Evolutionary conservation across 805 yeast species (phyloP), one percentile per base, ranked within the genome.

Genomic region (Sungouiozyma ichnusensis): DNA sequence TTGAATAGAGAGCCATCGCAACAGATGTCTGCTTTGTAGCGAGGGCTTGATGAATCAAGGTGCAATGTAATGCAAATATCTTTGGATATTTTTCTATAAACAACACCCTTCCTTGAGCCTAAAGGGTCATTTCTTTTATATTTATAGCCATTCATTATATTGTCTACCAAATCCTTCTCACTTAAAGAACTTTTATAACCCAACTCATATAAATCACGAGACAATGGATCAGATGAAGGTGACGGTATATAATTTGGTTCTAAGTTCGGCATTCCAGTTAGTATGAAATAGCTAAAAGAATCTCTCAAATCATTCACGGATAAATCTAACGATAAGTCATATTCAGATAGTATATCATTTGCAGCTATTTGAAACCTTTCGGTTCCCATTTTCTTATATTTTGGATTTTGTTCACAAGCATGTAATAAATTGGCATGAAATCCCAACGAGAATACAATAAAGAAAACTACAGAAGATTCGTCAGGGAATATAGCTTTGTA

Each of bases 381-480:
- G 5, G 67, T 53, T 1, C 95, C 96, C 46, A 71, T 65, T 39
- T 68, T 67, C 20, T 87, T 67, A 57, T 81, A 63, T 49, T 80
- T 81, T 0, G 80, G 77, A 0, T 78, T 68, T 48, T 85, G 90
- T 13, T 35, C 34, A 40, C 88, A 76, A 43, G 81, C 81, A 24
- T 88, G 88, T 2, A 88, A 87, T 39, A 88, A 61, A 3, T 87
- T 75, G 2, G 96, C 86, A 61, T 88, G 97, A 48, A 86, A 74
- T 0, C 81, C 94, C 85, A 94, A 79, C 0, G 95, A 83, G 0
- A 77, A 68, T 8, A 87, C 94, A 2, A 85, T 85, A 15, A 73
- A 45, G 54, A 79, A 65, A 2, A 55, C 44, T 4, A 58, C 38
- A 55, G 38, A 19, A 4, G 38, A 15, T 9, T 33, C 58, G 35